Base-by-base conservation (phyloP, 176 grass and related monocot species). In the Oryza glaberrima region DNA sequence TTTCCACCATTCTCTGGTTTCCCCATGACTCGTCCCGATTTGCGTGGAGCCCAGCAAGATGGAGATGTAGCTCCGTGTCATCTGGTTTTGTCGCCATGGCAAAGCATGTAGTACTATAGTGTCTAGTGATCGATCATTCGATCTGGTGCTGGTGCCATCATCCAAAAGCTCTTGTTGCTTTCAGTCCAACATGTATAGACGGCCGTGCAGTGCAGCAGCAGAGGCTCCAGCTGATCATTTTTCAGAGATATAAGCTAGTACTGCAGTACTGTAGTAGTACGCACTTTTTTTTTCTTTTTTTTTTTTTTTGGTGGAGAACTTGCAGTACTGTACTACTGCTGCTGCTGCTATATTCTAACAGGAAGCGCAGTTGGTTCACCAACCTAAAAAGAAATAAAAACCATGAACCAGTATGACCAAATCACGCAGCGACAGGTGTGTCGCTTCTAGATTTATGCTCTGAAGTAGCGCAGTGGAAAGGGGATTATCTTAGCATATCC, bases 401-500 rank as follows among this genome's bases (percentile, higher is more conserved):
- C 43, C 3, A 19, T 72, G 38, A 40, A n/a, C 45, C 23, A 34
- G 2, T 46, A 80, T 12, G 73, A 72, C 41, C 86, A 64, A 92
- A 82, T 86, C 58, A 58, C 69, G 64, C 75, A 12, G 23, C 43
- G 86, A 71, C 90, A 83, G 34, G 79, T 83, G 86, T 69, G 3
- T 28, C 23, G 52, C 34, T 86, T 89, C 83, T 86, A 86, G 82
- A 82, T 72, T 78, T 52, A 4, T 11, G 8, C 43, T 41, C 11
- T 19, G 9, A 0, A 71, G 17, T 17, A 49, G 26, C 54, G n/a
- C 48, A 25, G 46, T 6, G 80, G 11, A 9, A 2, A 41, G 40
- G 36, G 60, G n/a, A 63, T 63, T 85, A 85, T 81, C 63, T 89
- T 90, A 82, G 30, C 72, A 46, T 84, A 91, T 80, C 84, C 36